phyloP scores from a whole-genome alignment of 164 flowering plant genomes.

The Berberis thunbergii region DNA sequence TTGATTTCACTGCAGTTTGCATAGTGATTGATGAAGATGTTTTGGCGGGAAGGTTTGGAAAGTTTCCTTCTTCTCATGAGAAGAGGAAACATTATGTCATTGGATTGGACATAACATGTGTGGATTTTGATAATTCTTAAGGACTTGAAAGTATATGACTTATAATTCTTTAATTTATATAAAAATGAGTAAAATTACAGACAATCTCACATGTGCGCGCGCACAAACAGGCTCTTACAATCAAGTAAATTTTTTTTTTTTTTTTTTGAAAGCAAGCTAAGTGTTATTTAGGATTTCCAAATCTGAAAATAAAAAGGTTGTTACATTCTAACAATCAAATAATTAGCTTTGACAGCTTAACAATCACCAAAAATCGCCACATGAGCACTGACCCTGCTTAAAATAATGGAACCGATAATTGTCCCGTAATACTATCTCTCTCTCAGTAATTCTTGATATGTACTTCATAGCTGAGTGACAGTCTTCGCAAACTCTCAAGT shows the following conservation, averaged over 20 bases:
- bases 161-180: too few species aligned
- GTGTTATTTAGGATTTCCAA: too few species aligned
- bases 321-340: too few species aligned
- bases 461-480: conserved; percentile 19
- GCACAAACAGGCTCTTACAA: too few species aligned
- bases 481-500: conserved; percentile 17
- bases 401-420: conserved; percentile 21
- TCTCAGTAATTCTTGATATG: conserved; percentile 7
- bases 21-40: conserved; percentile 11
- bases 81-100: conserved; percentile 4
- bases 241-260: too few species aligned
- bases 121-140: too few species aligned
- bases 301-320: too few species aligned
- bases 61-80: conserved; percentile 3
- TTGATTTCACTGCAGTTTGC: conserved; percentile 25
- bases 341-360: too few species aligned
- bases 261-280: too few species aligned
- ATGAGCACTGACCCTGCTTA: conserved; percentile 19
- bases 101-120: not conserved
- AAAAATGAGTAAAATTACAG: too few species aligned
- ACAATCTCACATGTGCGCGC: too few species aligned
- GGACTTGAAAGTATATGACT: too few species aligned
- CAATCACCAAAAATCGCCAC: conserved; percentile 2
- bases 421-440: conserved; percentile 17
- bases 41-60: conserved; percentile 2